Evolutionary conservation across 768 basidiomycete genomes (phyloP).

Genomic region (Rhodotorula diobovata): DNA sequence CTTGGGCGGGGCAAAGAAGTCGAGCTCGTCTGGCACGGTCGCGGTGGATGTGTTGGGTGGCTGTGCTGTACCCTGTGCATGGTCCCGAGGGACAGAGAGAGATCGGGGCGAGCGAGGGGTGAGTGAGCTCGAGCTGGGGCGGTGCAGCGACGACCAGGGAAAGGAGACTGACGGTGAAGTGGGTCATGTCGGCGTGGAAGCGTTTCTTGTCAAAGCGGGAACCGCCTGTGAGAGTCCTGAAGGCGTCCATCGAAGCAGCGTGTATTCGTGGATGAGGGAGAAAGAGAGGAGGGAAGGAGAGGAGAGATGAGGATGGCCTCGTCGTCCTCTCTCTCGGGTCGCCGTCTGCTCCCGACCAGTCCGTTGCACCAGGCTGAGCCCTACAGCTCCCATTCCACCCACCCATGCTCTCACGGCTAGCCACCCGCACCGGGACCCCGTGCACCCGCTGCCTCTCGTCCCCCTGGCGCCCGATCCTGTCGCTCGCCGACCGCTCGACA

Average conservation of each 20-base stretch:
- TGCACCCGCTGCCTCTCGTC: no score
- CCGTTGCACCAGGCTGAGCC: no score
- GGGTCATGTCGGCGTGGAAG: conserved; percentile 63
- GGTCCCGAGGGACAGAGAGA: background rate
- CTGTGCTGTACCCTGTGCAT: conserved; percentile 2
- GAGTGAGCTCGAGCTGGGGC: background rate
- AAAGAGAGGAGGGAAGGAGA: background rate
- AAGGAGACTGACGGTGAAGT: conserved; percentile 59
- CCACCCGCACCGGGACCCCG: no score
- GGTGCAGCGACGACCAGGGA: background rate
- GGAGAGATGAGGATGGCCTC: no score
- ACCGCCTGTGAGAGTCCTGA: conserved; percentile 81
- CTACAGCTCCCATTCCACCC: no score
- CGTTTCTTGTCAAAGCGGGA: conserved; percentile 74
- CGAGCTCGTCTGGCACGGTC: conserved; percentile 67
- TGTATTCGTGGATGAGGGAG: no score
- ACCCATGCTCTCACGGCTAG: no score
- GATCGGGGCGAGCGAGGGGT: background rate
- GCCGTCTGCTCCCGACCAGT: no score
- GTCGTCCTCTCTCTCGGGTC: no score
- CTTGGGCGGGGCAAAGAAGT: conserved; percentile 99
- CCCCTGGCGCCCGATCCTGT: no score
- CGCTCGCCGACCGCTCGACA: no score
- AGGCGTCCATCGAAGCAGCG: conserved; percentile 64
- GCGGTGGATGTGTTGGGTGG: conserved; percentile 1